Conservation (phyloP, 768 basidiomycete species). For the Amanita inopinata region DNA sequence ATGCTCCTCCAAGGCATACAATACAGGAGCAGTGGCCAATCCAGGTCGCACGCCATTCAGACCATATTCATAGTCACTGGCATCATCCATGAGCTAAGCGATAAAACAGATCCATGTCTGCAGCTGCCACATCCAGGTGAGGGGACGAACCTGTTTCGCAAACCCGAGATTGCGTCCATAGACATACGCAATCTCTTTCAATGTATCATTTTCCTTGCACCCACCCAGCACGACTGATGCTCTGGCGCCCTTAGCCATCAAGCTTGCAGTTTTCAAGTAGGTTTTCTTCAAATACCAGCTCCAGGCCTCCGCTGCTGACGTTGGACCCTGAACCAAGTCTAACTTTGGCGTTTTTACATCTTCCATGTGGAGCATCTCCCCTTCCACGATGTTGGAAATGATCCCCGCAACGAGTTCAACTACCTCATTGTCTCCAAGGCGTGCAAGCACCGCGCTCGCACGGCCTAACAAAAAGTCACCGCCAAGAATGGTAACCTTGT, state of each 20-base stretch:
- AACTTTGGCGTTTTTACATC: conserved; percentile 32
- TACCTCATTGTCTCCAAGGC: conserved; percentile 81
- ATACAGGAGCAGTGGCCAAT: conserved; percentile 66
- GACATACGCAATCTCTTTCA: conserved; percentile 86
- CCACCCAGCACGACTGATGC: conserved; percentile 87
- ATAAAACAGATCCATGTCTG: conserved; percentile 5
- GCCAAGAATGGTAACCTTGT: conserved; percentile 88
- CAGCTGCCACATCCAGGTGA: not conserved
- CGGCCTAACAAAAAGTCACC: conserved; percentile 95
- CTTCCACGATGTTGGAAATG: conserved; percentile 93
- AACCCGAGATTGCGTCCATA: conserved; percentile 88
- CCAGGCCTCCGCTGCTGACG: conserved; percentile 44
- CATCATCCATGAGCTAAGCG: conserved; percentile 74
- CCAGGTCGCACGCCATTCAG: conserved; percentile 19
- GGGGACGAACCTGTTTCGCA: conserved; percentile 41
- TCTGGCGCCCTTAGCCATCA: conserved; percentile 83
- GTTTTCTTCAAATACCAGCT: conserved; percentile 61
- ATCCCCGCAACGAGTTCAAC: conserved; percentile 90
- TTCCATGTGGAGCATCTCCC: conserved; percentile 80
- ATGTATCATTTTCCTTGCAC: conserved; percentile 59
- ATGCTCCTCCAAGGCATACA: conserved; percentile 84
- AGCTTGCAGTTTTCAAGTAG: conserved; percentile 85
- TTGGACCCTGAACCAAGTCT: conserved; percentile 22
- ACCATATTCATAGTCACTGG: conserved; percentile 57
- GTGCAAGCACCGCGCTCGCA: conserved; percentile 76